Percentiles rank a stretch among this genome's conserved stretches.
phyloP scores from a whole-genome alignment of 306 rosid species.

The Carpinus viminea region DNA sequence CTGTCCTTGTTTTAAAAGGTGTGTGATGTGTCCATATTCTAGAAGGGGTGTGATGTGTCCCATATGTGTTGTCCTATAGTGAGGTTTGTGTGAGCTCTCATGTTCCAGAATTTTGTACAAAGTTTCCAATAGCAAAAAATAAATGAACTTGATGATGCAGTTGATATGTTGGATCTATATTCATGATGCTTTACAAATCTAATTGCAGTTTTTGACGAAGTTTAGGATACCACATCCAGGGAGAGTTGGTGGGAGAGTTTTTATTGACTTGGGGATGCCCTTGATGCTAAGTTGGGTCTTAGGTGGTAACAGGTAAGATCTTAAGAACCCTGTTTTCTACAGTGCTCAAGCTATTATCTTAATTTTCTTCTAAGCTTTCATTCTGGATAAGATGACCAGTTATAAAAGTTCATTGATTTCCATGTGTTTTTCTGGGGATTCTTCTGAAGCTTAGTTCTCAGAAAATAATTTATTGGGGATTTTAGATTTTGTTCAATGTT shows the following conservation, averaged over 20 bases:
- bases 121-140: conserved; percentile 4
- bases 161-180: neutral
- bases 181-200: conserved; percentile 15
- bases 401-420: neutral
- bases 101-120: too few relatives aligned
- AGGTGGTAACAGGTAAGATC: conserved; percentile 85
- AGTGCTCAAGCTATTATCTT: conserved; percentile 19
- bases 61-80: too few relatives aligned
- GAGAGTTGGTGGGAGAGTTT: conserved; percentile 81
- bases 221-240: conserved; percentile 96
- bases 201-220: conserved; percentile 79
- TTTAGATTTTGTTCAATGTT: neutral
- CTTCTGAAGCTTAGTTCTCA: neutral
- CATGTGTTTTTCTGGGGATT: neutral
- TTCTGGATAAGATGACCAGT: neutral
- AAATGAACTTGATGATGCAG: conserved; percentile 20
- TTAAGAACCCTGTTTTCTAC: conserved; percentile 19
- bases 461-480: neutral
- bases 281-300: conserved; percentile 94
- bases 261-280: conserved; percentile 78
- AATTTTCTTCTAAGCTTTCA: neutral
- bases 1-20: too few relatives aligned
- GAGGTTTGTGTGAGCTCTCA: too few relatives aligned
- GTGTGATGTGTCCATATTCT: too few relatives aligned
- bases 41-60: too few relatives aligned